phyloP scores from a whole-genome alignment of 2,329 filamentous ascomycete genomes.

The Fusarium phyllophilum region DNA sequence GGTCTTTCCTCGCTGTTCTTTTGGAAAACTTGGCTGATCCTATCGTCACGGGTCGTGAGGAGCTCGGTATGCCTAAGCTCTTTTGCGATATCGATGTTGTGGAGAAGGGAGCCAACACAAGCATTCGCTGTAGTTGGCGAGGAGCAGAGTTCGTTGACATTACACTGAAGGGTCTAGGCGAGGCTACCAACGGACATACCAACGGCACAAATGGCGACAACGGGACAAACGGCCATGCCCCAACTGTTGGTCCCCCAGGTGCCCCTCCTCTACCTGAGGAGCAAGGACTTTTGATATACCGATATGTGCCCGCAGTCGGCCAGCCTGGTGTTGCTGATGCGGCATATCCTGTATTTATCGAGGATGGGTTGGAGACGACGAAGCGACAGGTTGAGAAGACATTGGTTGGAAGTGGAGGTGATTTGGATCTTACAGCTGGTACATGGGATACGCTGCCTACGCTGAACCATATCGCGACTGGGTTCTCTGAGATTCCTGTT shows the following conservation, averaged over 20 bases:
- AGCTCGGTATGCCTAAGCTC: conserved; percentile 70
- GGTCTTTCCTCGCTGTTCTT: conserved; percentile 65
- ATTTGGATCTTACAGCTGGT: background rate
- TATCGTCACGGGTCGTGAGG: conserved; percentile 68
- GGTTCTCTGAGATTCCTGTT: conserved; percentile 27
- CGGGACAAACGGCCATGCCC: background rate
- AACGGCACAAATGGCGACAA: background rate
- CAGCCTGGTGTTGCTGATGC: conserved; percentile 4
- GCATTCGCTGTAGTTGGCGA: conserved; percentile 22
- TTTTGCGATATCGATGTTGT: conserved; percentile 61
- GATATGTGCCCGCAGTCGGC: conserved; percentile 15
- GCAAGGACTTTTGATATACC: conserved; percentile 1
- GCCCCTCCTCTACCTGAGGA: conserved; percentile 26
- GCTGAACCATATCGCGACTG: conserved; percentile 27
- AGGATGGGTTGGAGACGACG: background rate
- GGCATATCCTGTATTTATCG: conserved; percentile 5
- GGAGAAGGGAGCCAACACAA: background rate
- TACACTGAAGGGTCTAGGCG: background rate
- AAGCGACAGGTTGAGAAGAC: conserved; percentile 13
- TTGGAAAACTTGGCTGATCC: conserved; percentile 69
- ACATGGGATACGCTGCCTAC: conserved; percentile 29
- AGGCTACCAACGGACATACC: background rate
- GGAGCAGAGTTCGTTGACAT: conserved; percentile 23
- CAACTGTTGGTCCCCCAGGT: background rate
- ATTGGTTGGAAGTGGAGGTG: background rate